Evolutionary conservation across 2,329 filamentous ascomycete species (phyloP).

Genomic region (Fusarium praegraminearum): DNA sequence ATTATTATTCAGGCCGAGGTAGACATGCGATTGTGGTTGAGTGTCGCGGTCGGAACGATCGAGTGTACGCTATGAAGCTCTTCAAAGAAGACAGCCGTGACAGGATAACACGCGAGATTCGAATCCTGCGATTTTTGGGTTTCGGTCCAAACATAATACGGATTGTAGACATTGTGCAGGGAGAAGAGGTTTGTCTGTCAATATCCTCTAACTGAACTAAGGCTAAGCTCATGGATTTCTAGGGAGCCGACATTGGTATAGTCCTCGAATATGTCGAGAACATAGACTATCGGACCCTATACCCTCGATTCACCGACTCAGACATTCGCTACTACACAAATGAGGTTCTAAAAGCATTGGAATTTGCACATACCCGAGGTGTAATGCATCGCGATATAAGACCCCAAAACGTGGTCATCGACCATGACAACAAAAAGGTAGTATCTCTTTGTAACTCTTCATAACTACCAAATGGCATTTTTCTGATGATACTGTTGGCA

Average conservation of each 20-base stretch:
- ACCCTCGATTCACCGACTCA: neutral
- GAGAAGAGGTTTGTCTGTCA: constrained; percentile 2
- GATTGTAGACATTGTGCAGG: constrained; percentile 16
- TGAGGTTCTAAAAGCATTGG: constrained; percentile 12
- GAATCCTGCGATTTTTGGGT: neutral
- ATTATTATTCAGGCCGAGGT: neutral
- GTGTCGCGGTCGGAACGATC: neutral
- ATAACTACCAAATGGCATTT: fast-evolving
- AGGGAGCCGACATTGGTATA: constrained; percentile 19
- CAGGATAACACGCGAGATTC: constrained; percentile 10
- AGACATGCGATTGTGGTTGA: constrained; percentile 24
- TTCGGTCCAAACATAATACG: constrained; percentile 6
- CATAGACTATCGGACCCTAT: constrained; percentile 8
- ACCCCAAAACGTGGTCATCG: constrained; percentile 24
- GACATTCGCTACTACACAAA: constrained; percentile 20
- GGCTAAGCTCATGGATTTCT: fast-evolving
- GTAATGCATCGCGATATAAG: constrained; percentile 25
- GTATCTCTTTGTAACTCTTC: fast-evolving
- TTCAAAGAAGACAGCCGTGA: constrained; percentile 14
- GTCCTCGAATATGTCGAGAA: constrained; percentile 22
- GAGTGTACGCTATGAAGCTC: constrained; percentile 22
- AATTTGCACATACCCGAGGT: constrained; percentile 11
- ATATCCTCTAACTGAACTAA: neutral
- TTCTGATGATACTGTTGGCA: neutral
- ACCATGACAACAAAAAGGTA: constrained; percentile 6